Evolutionary conservation across 1,284 basidiomycete species (phyloP), one percentile per base, ranked within the genome.

Genomic region (Pterulicium gracile): DNA sequence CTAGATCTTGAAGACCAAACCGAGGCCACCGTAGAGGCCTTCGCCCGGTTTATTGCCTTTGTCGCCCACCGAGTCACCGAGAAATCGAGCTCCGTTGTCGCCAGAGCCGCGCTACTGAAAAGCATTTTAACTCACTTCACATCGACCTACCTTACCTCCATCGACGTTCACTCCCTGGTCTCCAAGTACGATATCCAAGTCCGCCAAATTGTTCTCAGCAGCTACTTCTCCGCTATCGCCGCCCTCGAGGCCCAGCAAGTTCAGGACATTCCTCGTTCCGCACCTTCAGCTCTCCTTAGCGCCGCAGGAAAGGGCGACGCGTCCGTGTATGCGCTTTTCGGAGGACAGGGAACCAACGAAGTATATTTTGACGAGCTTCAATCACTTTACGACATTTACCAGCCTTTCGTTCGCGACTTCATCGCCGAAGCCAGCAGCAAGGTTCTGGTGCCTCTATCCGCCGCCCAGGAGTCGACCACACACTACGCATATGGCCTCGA

Each of bases 301-400:
- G 84, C 88, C 21, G 82, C 82, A 42, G 65, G 71, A 48, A 67
- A 75, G 19, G 80, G 81, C 45, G 73, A 86, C 46, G 84, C 91
- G 24, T 85, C 87, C 50, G 69, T 96, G 53, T 97, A 88, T 68
- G 95, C 89, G 48, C 72, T 98, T 48, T 98, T 98, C 58, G 95
- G 95, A 52, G 96, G 96, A n/a, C 95, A 98, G 65, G 95, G 95
- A 54, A 91, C 88, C 54, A 98, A 98, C 64, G 95, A 98, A 67
- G 88, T 95, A 52, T 98, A 98, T 70, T 93, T 97, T 63, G 88
- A 94, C 61, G 95, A 98, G 70, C 79, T 98, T 17, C 88, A 96
- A 68, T 71, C 72, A 40, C 81, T 98, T 49, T 95, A 88, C 67
- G 85, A 96, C 66, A 84, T 81, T 50, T 98, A 97, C 74, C 79